phyloP scores from a whole-genome alignment of 2,329 filamentous ascomycete genomes.

The Aureobasidium pullulans region DNA sequence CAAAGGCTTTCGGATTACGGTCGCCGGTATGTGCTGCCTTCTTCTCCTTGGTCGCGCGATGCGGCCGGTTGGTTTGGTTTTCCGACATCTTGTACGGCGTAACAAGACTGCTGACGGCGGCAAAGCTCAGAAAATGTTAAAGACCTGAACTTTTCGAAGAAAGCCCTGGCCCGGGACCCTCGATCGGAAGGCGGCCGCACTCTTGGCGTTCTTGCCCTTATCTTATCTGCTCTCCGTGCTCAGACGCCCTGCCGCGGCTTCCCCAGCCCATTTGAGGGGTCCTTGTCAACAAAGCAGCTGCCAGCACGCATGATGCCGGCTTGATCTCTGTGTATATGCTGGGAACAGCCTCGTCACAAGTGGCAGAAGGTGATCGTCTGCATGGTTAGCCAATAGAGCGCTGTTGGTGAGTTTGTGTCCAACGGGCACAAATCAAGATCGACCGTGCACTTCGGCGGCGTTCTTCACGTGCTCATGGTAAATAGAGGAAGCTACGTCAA shows the following conservation, averaged over 20 bases:
- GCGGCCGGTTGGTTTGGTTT: constrained; percentile 74
- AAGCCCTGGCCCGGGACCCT: background rate
- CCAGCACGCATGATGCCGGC: background rate
- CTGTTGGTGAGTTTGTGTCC: background rate
- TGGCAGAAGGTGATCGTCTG: too few relatives aligned
- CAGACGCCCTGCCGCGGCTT: background rate
- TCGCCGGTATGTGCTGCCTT: constrained; percentile 59
- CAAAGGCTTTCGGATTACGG: constrained; percentile 83
- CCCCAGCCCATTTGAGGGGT: background rate
- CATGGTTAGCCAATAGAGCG: background rate
- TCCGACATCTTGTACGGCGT: constrained; percentile 25
- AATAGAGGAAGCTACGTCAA: constrained; percentile 4
- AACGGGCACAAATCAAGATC: too few relatives aligned
- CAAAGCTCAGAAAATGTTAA: constrained; percentile 13
- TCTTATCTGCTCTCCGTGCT: background rate
- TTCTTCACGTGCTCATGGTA: constrained; percentile 5
- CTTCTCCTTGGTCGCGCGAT: constrained; percentile 83
- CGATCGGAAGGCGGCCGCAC: background rate
- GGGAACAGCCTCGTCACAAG: background rate
- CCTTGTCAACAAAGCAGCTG: background rate
- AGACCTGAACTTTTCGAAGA: background rate
- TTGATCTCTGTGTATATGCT: background rate
- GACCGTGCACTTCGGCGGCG: background rate
- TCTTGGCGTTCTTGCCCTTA: background rate
- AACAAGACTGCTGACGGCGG: background rate